Base-by-base conservation (phyloP, 306 rosid genomes). In the Albizia julibrissin region DNA sequence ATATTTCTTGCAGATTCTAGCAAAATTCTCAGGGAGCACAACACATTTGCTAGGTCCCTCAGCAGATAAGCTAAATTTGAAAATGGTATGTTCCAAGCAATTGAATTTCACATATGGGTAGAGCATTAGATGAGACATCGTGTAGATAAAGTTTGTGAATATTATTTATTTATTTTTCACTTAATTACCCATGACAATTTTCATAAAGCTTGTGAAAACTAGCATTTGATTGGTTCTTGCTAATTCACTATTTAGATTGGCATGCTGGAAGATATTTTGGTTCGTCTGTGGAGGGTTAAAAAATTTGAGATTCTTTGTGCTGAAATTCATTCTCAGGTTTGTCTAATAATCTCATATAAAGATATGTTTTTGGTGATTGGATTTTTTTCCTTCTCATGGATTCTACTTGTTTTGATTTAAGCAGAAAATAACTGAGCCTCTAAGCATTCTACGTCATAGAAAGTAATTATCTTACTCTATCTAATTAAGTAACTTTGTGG, bases 311-410 rank as follows among this genome's bases (percentile, higher is more conserved):
- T 80, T 46, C 82, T 95, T 52, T 84, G 89, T 87, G 87, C 93
- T 70, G 92, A 87, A 75, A 84, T 93, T 83, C 90, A 83, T 72
- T 88, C 92, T 80, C 92, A 93, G 99, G 99, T 95, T 64, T 88
- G 86, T 82, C 75, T 46, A 79, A 82, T 76, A 79, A 69, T 59
- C 50, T 52, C 82, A 67, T 69, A 58, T 77, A 54, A 70, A 26
- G 71, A 56, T 68, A 52, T 74, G 68, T 24, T 70, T 50, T 43
- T 39, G 44, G 58, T 34, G 6, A 66, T 66, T 33, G 71, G 44
- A 33, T 43, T 18, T 8, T 33, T n/a, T 34, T 66, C 71, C 40
- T 31, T 66, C 76, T 52, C 81, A 74, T 71, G 83, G 69, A 86
- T 39, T 86, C 73, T 82, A 86, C 75, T 82, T 89, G 69, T 72